phyloP scores from a whole-genome alignment of 352 stramenopile genomes.

The Aphanomyces astaci region DNA sequence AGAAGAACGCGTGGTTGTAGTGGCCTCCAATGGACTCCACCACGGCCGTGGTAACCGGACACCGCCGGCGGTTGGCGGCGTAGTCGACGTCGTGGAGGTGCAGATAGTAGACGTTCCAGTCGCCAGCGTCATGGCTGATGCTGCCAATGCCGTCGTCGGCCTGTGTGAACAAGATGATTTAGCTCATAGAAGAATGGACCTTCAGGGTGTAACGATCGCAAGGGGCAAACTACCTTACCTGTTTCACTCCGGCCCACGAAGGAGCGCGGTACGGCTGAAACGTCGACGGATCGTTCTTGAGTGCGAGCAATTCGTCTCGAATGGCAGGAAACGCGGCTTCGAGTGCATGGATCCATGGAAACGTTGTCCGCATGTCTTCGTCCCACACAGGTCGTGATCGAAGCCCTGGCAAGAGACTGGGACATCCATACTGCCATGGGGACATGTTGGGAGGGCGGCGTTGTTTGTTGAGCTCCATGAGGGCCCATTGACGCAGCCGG shows the following conservation, averaged over 20 bases:
- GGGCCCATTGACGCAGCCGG: conserved; percentile 52
- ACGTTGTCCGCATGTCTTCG: conserved; percentile 16
- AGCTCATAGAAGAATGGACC: conserved; percentile 7
- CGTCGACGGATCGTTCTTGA: conserved; percentile 30
- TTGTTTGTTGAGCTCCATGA: conserved; percentile 58
- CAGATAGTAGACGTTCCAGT: conserved; percentile 87
- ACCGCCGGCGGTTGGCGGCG: conserved; percentile 49
- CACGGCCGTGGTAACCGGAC: conserved; percentile 45
- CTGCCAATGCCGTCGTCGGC: conserved; percentile 61
- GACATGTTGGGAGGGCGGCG: conserved; percentile 28
- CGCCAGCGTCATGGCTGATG: conserved; percentile 62
- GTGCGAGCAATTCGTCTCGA: conserved; percentile 48
- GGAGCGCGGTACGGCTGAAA: conserved; percentile 79
- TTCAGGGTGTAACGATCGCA: no score
- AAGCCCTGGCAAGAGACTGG: conserved; percentile 49
- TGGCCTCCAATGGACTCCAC: conserved; percentile 53
- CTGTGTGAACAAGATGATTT: conserved; percentile 26
- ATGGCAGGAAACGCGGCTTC: conserved; percentile 48
- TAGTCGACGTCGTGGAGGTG: conserved; percentile 85
- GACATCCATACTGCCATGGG: conserved; percentile 56
- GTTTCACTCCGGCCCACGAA: conserved; percentile 51
- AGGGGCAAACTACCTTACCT: conserved; percentile 25
- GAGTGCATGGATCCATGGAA: conserved; percentile 42
- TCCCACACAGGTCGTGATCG: conserved; percentile 45
- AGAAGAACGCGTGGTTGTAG: conserved; percentile 85